Evolutionary conservation across 345 rosid species (phyloP), one percentile per base, ranked within the genome.

Genomic region (Erucastrum elatum): DNA sequence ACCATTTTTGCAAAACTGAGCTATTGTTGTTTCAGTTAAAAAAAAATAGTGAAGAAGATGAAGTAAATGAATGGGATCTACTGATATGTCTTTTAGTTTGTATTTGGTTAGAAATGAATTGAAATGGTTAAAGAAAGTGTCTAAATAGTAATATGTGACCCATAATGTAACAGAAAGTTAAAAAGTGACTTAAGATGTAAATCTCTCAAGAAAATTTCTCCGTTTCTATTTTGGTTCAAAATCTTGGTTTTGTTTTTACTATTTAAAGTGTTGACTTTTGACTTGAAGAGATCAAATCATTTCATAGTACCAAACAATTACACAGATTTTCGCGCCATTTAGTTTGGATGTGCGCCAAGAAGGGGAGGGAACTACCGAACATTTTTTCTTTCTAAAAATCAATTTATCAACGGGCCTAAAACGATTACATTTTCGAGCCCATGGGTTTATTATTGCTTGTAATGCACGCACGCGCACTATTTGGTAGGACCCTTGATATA

Each of bases 241-340:
- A 73, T 0, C 49, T 61, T 73, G 1, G 33, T 21, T 66, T 66
- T 27, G 30, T 35, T 64, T 59, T 25, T 64, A 25, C 4, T 27
- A 9, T 68, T 62, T 37, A 2, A 80, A 74, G 71, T 51, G 13
- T 74, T 68, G 37, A 55, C 37, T 62, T 74, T 27, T 31, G 56
- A 67, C 35, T 74, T 62, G 7, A 16, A 63, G 66, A 63, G 10
- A 53, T 66, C 56, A 53, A 64, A 30, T 64, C 51, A 21, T 63
- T 64, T 74, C 70, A 62, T 26, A 17, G 58, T 39, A 39, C 61
- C 66, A 65, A 35, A 11, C 33, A 1, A 2, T 10, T 21, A 1
- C 27, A 49, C 35, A 21, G 64, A 53, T 68, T 74, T 74, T 39
- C 82, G 75, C 79, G 82, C 79, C 82, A 74, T 11, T 75, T 39